These are phyloP conservation scores for Rubia yunnanensis DNA, from an alignment of 257 asterid genomes.

Conservation along the genomic window DNA sequence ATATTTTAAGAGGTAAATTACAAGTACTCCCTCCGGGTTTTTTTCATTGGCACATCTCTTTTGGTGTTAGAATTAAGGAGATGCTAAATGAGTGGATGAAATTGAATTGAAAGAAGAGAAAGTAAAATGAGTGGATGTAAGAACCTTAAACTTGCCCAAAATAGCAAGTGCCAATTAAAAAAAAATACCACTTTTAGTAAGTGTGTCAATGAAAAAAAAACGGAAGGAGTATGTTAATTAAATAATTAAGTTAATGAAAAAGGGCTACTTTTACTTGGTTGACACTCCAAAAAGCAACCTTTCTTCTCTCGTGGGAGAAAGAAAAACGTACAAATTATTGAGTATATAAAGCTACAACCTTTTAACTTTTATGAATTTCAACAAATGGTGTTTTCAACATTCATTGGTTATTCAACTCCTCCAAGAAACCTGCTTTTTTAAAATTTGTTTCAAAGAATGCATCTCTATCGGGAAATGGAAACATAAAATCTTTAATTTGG, in stretches of 20 bases:
- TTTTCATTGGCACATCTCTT: too few species aligned
- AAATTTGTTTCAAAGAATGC: background rate
- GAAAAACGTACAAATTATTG: background rate
- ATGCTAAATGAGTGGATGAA: too few species aligned
- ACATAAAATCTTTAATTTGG: background rate
- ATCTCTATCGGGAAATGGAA: background rate
- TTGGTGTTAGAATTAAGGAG: too few species aligned
- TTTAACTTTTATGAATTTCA: constrained; percentile 2
- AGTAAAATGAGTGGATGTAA: too few species aligned
- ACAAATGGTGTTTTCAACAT: constrained; percentile 10
- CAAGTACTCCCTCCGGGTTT: too few species aligned
- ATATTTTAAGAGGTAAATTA: background rate
- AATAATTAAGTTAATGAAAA: background rate
- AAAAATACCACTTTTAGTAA: too few species aligned
- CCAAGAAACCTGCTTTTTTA: background rate
- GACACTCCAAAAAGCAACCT: constrained; percentile 10
- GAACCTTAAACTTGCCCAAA: too few species aligned
- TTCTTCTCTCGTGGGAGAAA: constrained; percentile 4
- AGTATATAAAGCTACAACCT: background rate
- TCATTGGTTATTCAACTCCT: constrained; percentile 8
- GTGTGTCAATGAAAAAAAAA: too few species aligned
- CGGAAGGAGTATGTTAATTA: background rate
- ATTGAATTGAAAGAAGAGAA: too few species aligned
- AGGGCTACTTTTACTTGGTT: constrained; percentile 12
- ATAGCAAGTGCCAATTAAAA: too few species aligned